Evolutionary conservation across 1,139 yeast species (phyloP).

Genomic region (Lodderomyces elongisporus): DNA sequence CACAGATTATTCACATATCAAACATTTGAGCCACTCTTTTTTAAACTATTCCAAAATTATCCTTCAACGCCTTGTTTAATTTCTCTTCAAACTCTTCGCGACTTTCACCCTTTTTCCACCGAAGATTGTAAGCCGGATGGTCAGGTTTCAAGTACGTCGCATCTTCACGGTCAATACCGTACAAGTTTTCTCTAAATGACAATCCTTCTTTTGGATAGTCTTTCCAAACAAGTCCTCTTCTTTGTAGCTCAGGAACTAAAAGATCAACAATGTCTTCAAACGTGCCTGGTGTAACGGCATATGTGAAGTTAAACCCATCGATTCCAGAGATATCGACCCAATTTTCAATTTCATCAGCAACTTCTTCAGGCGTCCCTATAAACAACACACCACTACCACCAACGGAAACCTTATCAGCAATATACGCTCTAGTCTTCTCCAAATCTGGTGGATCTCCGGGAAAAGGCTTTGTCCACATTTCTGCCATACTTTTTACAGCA

Average conservation of each 20-base stretch:
- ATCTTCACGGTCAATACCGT: conserved; percentile 18
- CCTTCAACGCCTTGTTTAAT: conserved; percentile 15
- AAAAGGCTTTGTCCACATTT: conserved; percentile 23
- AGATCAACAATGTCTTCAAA: conserved; percentile 24
- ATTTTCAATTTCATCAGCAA: conserved; percentile 25
- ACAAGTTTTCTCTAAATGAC: conserved; percentile 21
- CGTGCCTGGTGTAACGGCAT: conserved; percentile 22
- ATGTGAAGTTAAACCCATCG: conserved; percentile 26
- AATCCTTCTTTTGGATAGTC: conserved; percentile 22
- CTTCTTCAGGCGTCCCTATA: conserved; percentile 20
- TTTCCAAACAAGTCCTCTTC: conserved; percentile 23
- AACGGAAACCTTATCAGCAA: conserved; percentile 19
- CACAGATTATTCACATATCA: no score
- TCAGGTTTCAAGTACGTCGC: conserved; percentile 15
- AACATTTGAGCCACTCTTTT: no score
- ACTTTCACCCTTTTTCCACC: conserved; percentile 34
- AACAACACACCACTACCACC: conserved; percentile 23
- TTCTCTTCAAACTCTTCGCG: conserved; percentile 29
- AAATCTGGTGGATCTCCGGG: conserved; percentile 22
- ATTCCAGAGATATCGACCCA: conserved; percentile 25
- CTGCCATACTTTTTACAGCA: conserved; percentile 23
- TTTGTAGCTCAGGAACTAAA: conserved; percentile 21
- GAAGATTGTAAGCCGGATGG: conserved; percentile 34
- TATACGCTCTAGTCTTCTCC: conserved; percentile 21
- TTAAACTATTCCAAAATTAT: conserved; percentile 10